These are phyloP conservation scores for Dactylellina leptospora DNA, from an alignment of 2,329 filamentous ascomycete species.

Conservation along the genomic window DNA sequence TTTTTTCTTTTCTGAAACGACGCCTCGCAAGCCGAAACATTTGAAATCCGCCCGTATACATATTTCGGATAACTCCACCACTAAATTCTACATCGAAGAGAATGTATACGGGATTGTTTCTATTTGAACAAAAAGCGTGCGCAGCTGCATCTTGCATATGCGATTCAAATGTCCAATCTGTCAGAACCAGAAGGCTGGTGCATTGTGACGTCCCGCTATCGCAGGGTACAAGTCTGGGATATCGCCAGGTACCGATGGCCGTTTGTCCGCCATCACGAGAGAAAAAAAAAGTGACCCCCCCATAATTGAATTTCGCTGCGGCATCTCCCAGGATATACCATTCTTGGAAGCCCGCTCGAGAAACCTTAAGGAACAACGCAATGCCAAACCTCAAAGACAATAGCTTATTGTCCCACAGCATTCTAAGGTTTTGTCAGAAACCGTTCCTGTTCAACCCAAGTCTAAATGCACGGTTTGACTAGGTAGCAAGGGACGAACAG, in stretches of 20 bases:
- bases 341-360: constrained; percentile 46
- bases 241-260: constrained; percentile 28
- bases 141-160: constrained; percentile 25
- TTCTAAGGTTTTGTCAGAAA: constrained; percentile 9
- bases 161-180: constrained; percentile 4
- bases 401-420: constrained; percentile 43
- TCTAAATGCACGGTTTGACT: constrained; percentile 4
- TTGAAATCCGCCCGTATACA: constrained; percentile 20
- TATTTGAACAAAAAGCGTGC: constrained; percentile 5
- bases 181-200: constrained; percentile 20
- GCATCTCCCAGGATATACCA: constrained; percentile 40
- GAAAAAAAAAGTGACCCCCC: background rate
- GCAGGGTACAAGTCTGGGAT: constrained; percentile 16
- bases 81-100: background rate
- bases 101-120: background rate
- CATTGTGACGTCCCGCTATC: background rate
- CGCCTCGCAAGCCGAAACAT: constrained; percentile 32
- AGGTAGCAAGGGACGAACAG: background rate
- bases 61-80: background rate
- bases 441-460: constrained; percentile 19
- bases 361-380: constrained; percentile 20
- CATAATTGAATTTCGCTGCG: constrained; percentile 6
- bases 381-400: constrained; percentile 13
- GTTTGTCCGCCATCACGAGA: constrained; percentile 16
- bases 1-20: constrained; percentile 46